Evolutionary conservation across 208 protist genomes (phyloP), one percentile per base, ranked within the genome.

Genomic region (Jaenimonas drosophilae): DNA sequence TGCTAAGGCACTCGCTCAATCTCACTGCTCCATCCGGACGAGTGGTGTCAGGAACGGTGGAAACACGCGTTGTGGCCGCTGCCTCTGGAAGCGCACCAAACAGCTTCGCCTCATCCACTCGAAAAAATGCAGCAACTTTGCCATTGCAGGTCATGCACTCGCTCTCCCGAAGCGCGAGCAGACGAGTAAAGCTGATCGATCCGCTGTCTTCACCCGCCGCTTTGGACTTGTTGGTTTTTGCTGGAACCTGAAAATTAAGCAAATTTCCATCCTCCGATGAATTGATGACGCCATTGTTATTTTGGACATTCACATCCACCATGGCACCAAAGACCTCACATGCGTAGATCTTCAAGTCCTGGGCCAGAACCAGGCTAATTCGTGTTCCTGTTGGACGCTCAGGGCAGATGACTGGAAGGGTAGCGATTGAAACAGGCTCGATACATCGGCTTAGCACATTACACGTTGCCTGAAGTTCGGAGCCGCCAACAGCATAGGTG

Each of bases 321-420:
- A 19, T 41, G 11, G 29, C 46, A 20, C 67, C 70, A 59, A 67
- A 53, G 2, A 60, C 52, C 29, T 81, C 73, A 34, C 55, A 62
- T 0, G 73, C 73, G 33, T 57, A 73, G 2, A 76, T 25, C 21
- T 40, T 54, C 40, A 55, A 66, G 27, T 71, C 49, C 9, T 57
- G 27, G 6, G 62, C 59, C 21, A 76, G 56, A n/a, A 68, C n/a
- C 25, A 81, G 19, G 19, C 64, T 49, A 3, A 64, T 11, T 0
- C 47, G 41, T 7, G 67, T 52, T 14, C 54, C 49, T 36, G 39
- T 24, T 1, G 32, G 14, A 11, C 54, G 54, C 16, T 24, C 25
- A 2, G 49, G 14, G 23, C 28, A 41, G 11, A 29, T 17, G 11
- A 37, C n/a, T 21, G n/a, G 3, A 4, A 55, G 23, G 4, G 49